Percentiles rank a stretch among this genome's conserved stretches.
Evolutionary conservation across 2,329 filamentous ascomycete genomes (phyloP).

Genomic region (Colletotrichum tabaci): DNA sequence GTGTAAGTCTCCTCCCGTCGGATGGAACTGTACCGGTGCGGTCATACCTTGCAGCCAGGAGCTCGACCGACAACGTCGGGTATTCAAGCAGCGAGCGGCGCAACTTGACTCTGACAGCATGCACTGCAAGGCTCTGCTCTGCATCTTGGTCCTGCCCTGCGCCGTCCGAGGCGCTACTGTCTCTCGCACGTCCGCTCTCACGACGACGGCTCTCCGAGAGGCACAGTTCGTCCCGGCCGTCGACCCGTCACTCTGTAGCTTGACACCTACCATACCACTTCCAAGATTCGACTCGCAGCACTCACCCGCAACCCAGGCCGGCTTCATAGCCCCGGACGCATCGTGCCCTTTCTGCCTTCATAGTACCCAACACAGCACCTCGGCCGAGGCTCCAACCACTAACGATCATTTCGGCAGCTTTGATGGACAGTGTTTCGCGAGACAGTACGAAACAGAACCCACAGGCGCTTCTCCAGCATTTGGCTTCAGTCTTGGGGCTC

Average conservation of each 20-base stretch:
- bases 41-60: conserved; percentile 13
- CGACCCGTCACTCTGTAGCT: conserved; percentile 11
- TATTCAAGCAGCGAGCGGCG: neutral
- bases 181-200: neutral
- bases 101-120: neutral
- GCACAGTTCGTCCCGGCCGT: neutral
- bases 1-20: conserved; percentile 31
- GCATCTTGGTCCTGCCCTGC: neutral
- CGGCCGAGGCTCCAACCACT: neutral
- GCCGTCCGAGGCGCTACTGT: neutral
- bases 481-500: neutral
- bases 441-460: conserved; percentile 1
- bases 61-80: conserved; percentile 20
- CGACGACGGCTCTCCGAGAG: neutral
- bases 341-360: neutral
- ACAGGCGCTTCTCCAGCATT: neutral
- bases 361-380: conserved; percentile 7
- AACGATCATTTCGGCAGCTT: conserved; percentile 14
- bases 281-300: conserved; percentile 18
- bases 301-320: conserved; percentile 27
- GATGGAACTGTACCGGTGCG: conserved; percentile 28
- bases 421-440: conserved; percentile 3
- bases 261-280: conserved; percentile 30
- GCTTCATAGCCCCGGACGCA: conserved; percentile 10
- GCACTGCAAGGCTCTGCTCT: neutral